Percentiles rank a stretch among this genome's conserved stretches.
Evolutionary conservation across 2,329 filamentous ascomycete genomes (phyloP).

Genomic region (Chlorencoelia australis): DNA sequence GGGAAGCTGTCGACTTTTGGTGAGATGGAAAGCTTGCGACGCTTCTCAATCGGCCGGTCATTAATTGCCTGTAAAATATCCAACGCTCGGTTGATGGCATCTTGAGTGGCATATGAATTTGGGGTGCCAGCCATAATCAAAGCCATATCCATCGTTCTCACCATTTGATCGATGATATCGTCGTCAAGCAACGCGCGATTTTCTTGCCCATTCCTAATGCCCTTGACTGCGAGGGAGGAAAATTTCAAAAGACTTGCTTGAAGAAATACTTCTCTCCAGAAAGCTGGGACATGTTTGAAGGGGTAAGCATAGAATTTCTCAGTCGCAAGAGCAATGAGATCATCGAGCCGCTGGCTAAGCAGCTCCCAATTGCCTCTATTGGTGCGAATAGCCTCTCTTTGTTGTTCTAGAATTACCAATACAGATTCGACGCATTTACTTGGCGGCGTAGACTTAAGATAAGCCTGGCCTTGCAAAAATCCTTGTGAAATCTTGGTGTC

Average conservation of each 20-base stretch:
- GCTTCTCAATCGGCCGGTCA: conserved; percentile 12
- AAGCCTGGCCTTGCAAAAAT: no score
- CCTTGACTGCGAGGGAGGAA: conserved; percentile 26
- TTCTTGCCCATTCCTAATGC: conserved; percentile 6
- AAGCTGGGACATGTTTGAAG: conserved; percentile 53
- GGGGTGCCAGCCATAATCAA: conserved; percentile 25
- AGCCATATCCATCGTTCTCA: conserved; percentile 25
- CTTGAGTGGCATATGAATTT: conserved; percentile 1
- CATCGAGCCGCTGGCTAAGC: conserved; percentile 35
- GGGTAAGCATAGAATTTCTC: conserved; percentile 60
- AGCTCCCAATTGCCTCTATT: conserved; percentile 7
- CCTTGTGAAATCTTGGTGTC: no score
- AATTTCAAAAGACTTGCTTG: conserved; percentile 60
- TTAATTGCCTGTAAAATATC: conserved; percentile 51
- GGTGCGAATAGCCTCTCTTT: conserved; percentile 9
- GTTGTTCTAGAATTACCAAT: no score
- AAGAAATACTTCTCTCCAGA: conserved; percentile 63
- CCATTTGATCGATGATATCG: conserved; percentile 19
- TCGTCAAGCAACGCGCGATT: no score
- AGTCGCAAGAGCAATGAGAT: conserved; percentile 49
- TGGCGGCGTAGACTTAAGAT: no score
- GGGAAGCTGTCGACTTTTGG: conserved; percentile 13
- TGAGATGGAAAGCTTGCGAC: conserved; percentile 9
- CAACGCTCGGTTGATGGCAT: conserved; percentile 46
- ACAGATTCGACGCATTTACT: no score